These are phyloP conservation scores for Claviceps humidiphila DNA, from an alignment of 2,329 filamentous ascomycete genomes.

Conservation along the genomic window DNA sequence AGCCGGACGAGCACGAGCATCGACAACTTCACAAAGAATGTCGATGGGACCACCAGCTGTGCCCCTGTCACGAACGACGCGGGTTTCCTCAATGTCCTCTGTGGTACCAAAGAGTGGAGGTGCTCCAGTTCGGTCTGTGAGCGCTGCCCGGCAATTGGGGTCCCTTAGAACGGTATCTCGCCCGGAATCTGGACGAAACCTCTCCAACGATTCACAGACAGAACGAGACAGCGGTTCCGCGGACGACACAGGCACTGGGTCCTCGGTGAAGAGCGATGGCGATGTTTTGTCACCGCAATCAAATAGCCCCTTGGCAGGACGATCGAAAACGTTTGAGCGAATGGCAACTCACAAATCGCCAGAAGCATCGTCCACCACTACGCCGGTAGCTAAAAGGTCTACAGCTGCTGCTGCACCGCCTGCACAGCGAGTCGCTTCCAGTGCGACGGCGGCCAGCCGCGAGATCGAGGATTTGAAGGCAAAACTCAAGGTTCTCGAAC, in stretches of 20 bases:
- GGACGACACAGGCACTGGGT: conserved; percentile 21
- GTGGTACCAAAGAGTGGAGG: conserved; percentile 19
- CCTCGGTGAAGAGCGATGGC: conserved; percentile 38
- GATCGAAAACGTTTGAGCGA: conserved; percentile 38
- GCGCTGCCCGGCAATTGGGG: conserved; percentile 26
- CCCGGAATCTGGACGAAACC: conserved; percentile 26
- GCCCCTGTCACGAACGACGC: conserved; percentile 28
- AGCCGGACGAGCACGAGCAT: conserved; percentile 37
- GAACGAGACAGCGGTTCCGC: conserved; percentile 26
- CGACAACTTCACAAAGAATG: conserved; percentile 39
- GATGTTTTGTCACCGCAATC: conserved; percentile 37
- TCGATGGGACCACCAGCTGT: conserved; percentile 56
- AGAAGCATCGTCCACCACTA: conserved; percentile 13
- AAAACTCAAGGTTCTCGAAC: conserved; percentile 76
- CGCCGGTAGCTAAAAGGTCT: conserved; percentile 19
- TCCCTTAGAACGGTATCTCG: conserved; percentile 24
- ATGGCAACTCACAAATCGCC: conserved; percentile 28
- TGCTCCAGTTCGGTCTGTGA: conserved; percentile 23
- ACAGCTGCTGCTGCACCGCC: conserved; percentile 10
- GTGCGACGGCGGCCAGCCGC: conserved; percentile 40
- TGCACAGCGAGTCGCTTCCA: conserved; percentile 27
- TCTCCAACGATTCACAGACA: conserved; percentile 33
- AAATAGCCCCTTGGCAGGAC: conserved; percentile 35
- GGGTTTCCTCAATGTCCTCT: conserved; percentile 33
- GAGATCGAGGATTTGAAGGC: conserved; percentile 82